Base-by-base conservation (phyloP, 2,329 filamentous ascomycete species). In the Hypoxylon sp. region DNA sequence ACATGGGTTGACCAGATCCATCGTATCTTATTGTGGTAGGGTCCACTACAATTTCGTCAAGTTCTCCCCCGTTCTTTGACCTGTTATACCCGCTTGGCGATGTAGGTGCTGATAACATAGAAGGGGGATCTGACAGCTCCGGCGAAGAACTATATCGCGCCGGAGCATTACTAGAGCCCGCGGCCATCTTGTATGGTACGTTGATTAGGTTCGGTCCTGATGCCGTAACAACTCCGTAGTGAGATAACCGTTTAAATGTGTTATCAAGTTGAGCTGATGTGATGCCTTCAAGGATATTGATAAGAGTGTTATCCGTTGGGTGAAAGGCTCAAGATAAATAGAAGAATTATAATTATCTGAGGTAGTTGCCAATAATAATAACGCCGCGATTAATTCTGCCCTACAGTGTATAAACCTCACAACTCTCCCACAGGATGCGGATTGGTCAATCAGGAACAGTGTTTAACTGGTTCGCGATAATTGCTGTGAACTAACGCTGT, bases 1-100 rank as follows among this genome's bases (percentile, higher is more conserved):
- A 77, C 77, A 72, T 79, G 69, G 68, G 81, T 75, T 67, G 83
- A 76, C 66, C 76, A 65, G 65, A 72, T 63, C 52, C 75, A 68
- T 71, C 77, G 70, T 70, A 78, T 61, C 61, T 71, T 66, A 71
- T 77, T 67, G 70, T 75, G 51, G 66, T 74, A 61, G 78, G 73
- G 62, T 77, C 71, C 56, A 77, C 75, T 2, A 77, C 67, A 37
- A 77, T 76, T 63, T 78, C 76, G 39, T 77, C 76, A 5, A 70
- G 53, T 55, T 76, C 73, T 3, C 67, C 72, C 21, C 72, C 74
- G 46, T 67, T 65, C 45, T 73, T 73, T 32, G 62, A 30, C 61
- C 69, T 69, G 16, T 64, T 69, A 23, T 71, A 72, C 19, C 68
- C 73, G 14, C 61, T 62, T 14, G 76, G 75, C 9, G 75, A 77